A percentile compares a stretch with the other conserved stretches of the same genome.
These are phyloP conservation scores for Termitomyces bulborhizus DNA, from an alignment of 768 basidiomycete species.

Conservation along the genomic window DNA sequence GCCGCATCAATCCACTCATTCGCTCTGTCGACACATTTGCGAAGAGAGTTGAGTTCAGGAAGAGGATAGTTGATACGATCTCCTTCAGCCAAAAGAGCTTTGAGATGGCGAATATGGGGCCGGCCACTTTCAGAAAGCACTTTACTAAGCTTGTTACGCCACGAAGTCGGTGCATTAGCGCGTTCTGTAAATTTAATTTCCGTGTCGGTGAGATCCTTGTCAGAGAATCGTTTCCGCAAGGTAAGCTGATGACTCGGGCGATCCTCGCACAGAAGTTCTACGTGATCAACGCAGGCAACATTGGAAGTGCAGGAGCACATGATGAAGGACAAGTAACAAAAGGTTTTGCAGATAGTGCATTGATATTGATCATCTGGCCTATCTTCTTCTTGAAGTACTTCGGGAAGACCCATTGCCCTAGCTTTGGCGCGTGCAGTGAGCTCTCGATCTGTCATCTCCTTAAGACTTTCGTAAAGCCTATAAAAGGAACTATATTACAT, in stretches of 20 bases:
- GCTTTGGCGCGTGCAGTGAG: constrained; percentile 58
- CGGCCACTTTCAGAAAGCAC: constrained; percentile 62
- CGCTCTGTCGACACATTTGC: constrained; percentile 74
- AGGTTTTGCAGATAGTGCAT: constrained; percentile 87
- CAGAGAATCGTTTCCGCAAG: constrained; percentile 77
- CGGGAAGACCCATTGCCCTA: constrained; percentile 53
- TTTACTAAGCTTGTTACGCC: constrained; percentile 66
- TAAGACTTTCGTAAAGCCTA: constrained; percentile 80
- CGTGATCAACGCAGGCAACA: constrained; percentile 85
- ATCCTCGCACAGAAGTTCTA: constrained; percentile 64
- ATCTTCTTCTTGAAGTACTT: constrained; percentile 73
- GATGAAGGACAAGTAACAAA: constrained; percentile 93
- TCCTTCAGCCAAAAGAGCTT: constrained; percentile 80
- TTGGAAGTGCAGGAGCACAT: constrained; percentile 73
- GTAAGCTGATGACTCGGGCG: constrained; percentile 39
- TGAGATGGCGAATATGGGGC: constrained; percentile 71
- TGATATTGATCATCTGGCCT: constrained; percentile 93
- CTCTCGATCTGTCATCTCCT: constrained; percentile 88
- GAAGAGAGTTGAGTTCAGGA: constrained; percentile 63
- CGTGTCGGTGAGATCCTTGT: constrained; percentile 67
- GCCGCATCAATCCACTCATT: constrained; percentile 88
- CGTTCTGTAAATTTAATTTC: constrained; percentile 61
- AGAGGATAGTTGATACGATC: constrained; percentile 78
- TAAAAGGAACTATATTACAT: constrained; percentile 3
- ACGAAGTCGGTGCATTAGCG: constrained; percentile 66